Percentiles rank a stretch among this genome's conserved stretches.
Conservation (phyloP, 1,284 basidiomycete species). For the Cutaneotrichosporon curvatum region DNA sequence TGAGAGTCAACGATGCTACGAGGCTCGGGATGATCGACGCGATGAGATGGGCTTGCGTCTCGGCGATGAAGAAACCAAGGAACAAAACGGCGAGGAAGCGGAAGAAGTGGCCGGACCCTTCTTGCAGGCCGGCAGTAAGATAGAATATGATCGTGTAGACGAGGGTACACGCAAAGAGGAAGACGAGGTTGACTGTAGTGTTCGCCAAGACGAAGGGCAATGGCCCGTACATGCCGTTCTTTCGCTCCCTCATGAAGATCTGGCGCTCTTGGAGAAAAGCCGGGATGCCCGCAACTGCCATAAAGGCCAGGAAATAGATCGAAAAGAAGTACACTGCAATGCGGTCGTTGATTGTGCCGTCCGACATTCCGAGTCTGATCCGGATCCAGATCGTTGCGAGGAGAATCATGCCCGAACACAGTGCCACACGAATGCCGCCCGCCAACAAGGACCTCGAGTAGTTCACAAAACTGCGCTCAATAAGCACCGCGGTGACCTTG, state of each 20-base stretch:
- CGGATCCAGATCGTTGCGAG: conserved; percentile 58
- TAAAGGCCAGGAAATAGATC: conserved; percentile 58
- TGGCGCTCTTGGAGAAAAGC: conserved; percentile 46
- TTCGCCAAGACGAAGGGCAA: conserved; percentile 34
- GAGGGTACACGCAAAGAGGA: conserved; percentile 40
- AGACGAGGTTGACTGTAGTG: conserved; percentile 41
- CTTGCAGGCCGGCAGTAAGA: conserved; percentile 19
- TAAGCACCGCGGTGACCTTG: conserved; percentile 5
- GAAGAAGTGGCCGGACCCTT: conserved; percentile 48
- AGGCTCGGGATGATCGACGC: conserved; percentile 56
- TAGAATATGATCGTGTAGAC: conserved; percentile 30
- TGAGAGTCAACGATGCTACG: conserved; percentile 56
- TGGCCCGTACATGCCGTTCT: conserved; percentile 26
- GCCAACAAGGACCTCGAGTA: conserved; percentile 50
- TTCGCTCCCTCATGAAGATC: conserved; percentile 43
- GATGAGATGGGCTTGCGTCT: conserved; percentile 53
- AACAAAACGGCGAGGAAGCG: conserved; percentile 55
- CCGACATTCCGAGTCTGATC: conserved; percentile 40
- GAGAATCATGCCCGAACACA: conserved; percentile 58
- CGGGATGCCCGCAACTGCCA: conserved; percentile 40
- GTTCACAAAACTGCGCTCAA: conserved; percentile 18
- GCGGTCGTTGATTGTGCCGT: conserved; percentile 40
- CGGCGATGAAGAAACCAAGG: conserved; percentile 55
- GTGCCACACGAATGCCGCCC: conserved; percentile 55
- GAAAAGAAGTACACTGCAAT: conserved; percentile 51